Evolutionary conservation across 441 rosid species (phyloP).

Genomic region (Breynia disticha): DNA sequence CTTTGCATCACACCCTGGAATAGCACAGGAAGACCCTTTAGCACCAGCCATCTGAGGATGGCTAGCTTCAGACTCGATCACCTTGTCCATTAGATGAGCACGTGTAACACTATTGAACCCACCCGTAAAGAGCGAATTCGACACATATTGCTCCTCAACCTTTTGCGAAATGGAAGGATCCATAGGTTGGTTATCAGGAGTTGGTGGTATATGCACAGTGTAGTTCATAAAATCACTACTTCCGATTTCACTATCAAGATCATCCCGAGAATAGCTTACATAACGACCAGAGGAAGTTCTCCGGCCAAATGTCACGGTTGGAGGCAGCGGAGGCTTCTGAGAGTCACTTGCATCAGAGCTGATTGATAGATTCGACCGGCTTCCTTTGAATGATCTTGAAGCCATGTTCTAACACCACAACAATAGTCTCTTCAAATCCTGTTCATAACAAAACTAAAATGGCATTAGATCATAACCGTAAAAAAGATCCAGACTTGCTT

Average conservation of each 20-base stretch:
- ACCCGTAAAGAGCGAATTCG: constrained; percentile 80
- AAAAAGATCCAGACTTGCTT: no score
- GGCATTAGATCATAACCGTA: no score
- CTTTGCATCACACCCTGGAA: constrained; percentile 82
- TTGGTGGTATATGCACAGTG: constrained; percentile 77
- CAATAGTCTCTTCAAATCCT: no score
- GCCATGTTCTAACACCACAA: constrained; percentile 35
- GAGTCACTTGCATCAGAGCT: constrained; percentile 49
- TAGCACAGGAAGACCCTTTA: constrained; percentile 77
- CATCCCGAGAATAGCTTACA: constrained; percentile 75
- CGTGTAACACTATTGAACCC: constrained; percentile 71
- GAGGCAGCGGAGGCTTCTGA: constrained; percentile 50
- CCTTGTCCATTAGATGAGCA: constrained; percentile 90
- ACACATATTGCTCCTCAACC: constrained; percentile 84
- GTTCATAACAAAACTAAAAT: no score
- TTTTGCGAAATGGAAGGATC: constrained; percentile 72
- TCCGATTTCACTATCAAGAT: constrained; percentile 80
- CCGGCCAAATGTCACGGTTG: constrained; percentile 52
- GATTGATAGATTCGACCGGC: constrained; percentile 47
- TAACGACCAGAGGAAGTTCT: constrained; percentile 84
- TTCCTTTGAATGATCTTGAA: constrained; percentile 45
- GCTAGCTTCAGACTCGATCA: constrained; percentile 65
- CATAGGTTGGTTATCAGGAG: constrained; percentile 89
- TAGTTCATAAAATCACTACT: constrained; percentile 57
- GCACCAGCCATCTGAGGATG: constrained; percentile 98